phyloP scores from a whole-genome alignment of 179 eudicot genomes.

The Spinacia oleracea region DNA sequence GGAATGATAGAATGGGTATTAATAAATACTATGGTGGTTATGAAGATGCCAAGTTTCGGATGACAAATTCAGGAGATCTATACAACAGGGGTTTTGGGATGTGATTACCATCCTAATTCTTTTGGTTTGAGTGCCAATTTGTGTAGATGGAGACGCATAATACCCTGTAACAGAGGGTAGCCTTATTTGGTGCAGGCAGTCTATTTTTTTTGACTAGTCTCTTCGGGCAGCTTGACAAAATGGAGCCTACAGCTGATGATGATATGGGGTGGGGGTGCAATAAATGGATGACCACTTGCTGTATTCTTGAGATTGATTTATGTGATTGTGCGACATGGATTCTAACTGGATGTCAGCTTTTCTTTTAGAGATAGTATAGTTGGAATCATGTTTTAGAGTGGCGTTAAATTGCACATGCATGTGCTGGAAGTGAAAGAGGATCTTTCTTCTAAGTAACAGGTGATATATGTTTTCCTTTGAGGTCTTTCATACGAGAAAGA shows the following conservation, averaged over 20 bases:
- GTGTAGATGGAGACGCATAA: constrained; percentile 31
- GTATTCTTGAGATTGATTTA: constrained; percentile 15
- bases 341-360: constrained; percentile 20
- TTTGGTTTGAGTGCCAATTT: constrained; percentile 29
- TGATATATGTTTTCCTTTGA: constrained; percentile 3
- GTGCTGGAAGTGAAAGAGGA: constrained; percentile 11
- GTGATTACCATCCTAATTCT: constrained; percentile 35
- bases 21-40: constrained; percentile 55
- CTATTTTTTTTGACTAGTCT: constrained; percentile 33
- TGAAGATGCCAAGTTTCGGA: constrained; percentile 67
- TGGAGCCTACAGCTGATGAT: constrained; percentile 26
- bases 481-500: neutral
- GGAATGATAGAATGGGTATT: constrained; percentile 62
- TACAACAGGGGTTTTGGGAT: constrained; percentile 78
- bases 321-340: constrained; percentile 25
- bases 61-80: constrained; percentile 70
- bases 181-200: constrained; percentile 24
- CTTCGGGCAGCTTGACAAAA: constrained; percentile 23
- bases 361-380: constrained; percentile 4
- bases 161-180: constrained; percentile 32
- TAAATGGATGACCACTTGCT: constrained; percentile 18
- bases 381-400: constrained; percentile 23
- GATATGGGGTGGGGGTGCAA: constrained; percentile 17
- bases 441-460: constrained; percentile 8
- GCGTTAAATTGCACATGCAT: constrained; percentile 10